Conservation (phyloP, 2,329 filamentous ascomycete genomes). For the Pseudohalonectria lignicola region DNA sequence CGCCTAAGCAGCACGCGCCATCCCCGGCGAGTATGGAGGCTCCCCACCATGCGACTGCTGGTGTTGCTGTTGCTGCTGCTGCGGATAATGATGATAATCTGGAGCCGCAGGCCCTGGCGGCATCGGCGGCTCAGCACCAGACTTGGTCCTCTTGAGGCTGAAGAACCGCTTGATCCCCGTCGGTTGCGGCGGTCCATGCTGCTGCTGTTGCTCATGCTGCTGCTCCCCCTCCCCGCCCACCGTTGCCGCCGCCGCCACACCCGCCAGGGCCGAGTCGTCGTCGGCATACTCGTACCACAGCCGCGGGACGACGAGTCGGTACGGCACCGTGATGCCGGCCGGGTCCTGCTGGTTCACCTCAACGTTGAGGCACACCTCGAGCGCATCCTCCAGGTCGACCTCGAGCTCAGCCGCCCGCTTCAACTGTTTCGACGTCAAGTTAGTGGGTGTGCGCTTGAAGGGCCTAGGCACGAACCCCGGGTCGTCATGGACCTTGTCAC, state of each 20-base stretch:
- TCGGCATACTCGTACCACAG: conserved; percentile 49
- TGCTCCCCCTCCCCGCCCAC: neutral
- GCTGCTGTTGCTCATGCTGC: neutral
- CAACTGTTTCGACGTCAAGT: conserved; percentile 50
- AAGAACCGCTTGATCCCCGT: conserved; percentile 32
- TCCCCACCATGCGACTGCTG: too few species aligned
- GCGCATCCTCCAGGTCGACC: conserved; percentile 69
- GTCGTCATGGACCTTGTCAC: too few species aligned
- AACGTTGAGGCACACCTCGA: conserved; percentile 82
- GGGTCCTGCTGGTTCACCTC: conserved; percentile 82
- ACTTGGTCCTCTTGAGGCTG: conserved; percentile 26
- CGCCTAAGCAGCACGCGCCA: too few species aligned
- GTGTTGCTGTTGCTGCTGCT: too few species aligned
- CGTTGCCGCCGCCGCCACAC: conserved; percentile 7
- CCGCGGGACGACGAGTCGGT: conserved; percentile 74
- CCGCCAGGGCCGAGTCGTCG: conserved; percentile 20
- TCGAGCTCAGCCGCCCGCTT: conserved; percentile 41
- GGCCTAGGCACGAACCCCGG: conserved; percentile 15
- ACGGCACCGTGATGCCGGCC: conserved; percentile 76
- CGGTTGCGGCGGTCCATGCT: conserved; percentile 10
- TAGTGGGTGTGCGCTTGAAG: conserved; percentile 63
- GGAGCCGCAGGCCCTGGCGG: too few species aligned
- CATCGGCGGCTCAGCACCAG: conserved; percentile 3
- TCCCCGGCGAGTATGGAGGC: too few species aligned
- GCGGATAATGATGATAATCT: too few species aligned